These are phyloP conservation scores for Trypanosoma caninum DNA, from an alignment of 208 protist genomes.

Conservation along the genomic window DNA sequence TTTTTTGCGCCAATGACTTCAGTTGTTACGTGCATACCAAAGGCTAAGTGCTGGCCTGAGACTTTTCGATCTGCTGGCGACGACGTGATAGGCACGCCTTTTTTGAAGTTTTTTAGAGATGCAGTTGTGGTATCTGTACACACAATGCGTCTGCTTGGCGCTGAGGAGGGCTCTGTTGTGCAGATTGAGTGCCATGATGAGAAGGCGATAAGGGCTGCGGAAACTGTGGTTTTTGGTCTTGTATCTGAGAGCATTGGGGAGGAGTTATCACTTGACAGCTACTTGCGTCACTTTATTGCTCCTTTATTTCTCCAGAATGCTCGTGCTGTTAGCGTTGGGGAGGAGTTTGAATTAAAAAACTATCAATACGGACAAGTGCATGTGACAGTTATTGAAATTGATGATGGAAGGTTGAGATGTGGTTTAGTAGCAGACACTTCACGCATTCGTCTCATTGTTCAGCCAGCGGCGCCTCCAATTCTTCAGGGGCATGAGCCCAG, in stretches of 20 bases:
- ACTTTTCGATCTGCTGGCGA: background rate
- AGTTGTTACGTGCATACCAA: conserved; percentile 12
- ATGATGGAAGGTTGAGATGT: conserved; percentile 10
- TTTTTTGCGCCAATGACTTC: conserved; percentile 13
- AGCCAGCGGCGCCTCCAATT: conserved; percentile 3
- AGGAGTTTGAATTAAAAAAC: conserved; percentile 24
- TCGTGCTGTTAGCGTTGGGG: conserved; percentile 17
- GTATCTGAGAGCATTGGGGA: conserved; percentile 4
- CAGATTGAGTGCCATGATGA: conserved; percentile 1
- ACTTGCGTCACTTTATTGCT: conserved; percentile 22
- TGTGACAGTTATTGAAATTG: conserved; percentile 3
- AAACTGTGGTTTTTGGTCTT: conserved; percentile 6
- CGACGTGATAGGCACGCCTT: background rate
- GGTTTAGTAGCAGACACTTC: conserved; percentile 11
- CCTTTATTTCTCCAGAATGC: conserved; percentile 15
- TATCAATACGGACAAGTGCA: conserved; percentile 12
- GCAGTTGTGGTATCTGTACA: conserved; percentile 15
- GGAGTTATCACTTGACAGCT: conserved; percentile 18
- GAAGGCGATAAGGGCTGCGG: background rate
- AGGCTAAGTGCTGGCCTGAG: background rate
- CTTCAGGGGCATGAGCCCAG: conserved; percentile 7
- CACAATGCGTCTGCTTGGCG: conserved; percentile 18
- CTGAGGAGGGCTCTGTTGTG: conserved; percentile 14
- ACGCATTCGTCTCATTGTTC: conserved; percentile 8
- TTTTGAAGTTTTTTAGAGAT: conserved; percentile 5